Percentiles rank a stretch among this genome's conserved stretches.
Conservation (phyloP, 2,329 filamentous ascomycete genomes). For the Ambrosiella beaveri region DNA sequence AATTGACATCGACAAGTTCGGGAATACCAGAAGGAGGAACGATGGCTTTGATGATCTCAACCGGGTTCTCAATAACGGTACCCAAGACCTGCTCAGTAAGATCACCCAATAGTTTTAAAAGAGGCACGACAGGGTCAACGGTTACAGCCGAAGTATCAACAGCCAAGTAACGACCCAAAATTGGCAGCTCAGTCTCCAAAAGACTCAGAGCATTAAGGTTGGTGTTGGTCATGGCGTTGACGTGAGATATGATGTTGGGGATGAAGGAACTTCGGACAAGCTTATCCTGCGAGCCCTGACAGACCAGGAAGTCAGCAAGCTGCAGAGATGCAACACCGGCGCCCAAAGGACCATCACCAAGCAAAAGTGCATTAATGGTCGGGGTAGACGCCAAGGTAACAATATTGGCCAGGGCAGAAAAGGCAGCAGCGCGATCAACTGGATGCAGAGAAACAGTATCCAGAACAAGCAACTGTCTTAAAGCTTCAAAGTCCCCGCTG, state of each 20-base stretch:
- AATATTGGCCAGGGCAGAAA: constrained; percentile 20
- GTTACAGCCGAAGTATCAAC: constrained; percentile 29
- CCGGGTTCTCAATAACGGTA: background rate
- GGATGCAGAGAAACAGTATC: constrained; percentile 15
- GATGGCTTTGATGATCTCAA: background rate
- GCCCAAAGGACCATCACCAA: constrained; percentile 22
- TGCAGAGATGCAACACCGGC: constrained; percentile 22
- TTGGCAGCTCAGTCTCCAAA: constrained; percentile 47
- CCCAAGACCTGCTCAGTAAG: constrained; percentile 17
- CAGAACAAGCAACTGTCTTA: constrained; percentile 36
- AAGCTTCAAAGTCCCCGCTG: constrained; percentile 35
- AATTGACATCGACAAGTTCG: background rate
- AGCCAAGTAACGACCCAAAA: constrained; percentile 38
- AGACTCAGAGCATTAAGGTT: constrained; percentile 43
- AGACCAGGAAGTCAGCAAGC: constrained; percentile 30
- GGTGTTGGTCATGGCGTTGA: constrained; percentile 34
- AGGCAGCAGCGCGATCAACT: constrained; percentile 1
- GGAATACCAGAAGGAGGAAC: background rate
- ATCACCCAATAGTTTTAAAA: constrained; percentile 27
- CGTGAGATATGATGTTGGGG: constrained; percentile 34
- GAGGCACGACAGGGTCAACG: constrained; percentile 30
- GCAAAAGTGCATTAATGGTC: constrained; percentile 26
- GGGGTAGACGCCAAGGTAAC: constrained; percentile 31
- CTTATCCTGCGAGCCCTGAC: constrained; percentile 20
- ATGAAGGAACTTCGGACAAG: constrained; percentile 26